These are phyloP conservation scores for Cystoderma amianthinum DNA, from an alignment of 768 basidiomycete genomes.

Conservation along the genomic window DNA sequence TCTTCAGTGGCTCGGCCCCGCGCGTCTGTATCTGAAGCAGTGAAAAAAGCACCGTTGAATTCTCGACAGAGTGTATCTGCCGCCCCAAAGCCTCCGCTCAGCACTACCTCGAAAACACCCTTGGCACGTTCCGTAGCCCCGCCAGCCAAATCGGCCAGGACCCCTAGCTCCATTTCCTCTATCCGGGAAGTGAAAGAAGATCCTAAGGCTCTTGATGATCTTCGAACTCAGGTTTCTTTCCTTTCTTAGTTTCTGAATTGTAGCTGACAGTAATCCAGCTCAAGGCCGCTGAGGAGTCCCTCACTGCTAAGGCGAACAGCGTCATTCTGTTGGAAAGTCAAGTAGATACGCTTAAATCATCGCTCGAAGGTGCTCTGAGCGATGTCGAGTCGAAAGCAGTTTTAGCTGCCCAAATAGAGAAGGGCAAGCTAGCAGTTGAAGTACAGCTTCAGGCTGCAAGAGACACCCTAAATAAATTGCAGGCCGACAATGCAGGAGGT, in stretches of 20 bases:
- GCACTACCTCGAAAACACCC: too few species aligned
- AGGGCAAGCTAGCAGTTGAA: slow-evolving; percentile 42
- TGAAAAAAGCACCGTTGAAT: slow-evolving; percentile 39
- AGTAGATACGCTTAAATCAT: slow-evolving; percentile 39
- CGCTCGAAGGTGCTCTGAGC: slow-evolving; percentile 36
- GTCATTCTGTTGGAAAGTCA: slow-evolving; percentile 49
- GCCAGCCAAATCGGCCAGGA: slow-evolving; percentile 34
- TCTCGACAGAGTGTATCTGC: slow-evolving; percentile 36
- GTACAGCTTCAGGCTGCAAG: slow-evolving; percentile 36
- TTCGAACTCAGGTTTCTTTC: slow-evolving; percentile 52
- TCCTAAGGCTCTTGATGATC: slow-evolving; percentile 43
- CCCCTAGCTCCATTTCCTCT: slow-evolving; percentile 62
- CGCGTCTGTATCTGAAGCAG: slow-evolving; percentile 60
- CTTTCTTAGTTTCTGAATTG: slow-evolving; percentile 1
- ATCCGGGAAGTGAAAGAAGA: slow-evolving; percentile 66
- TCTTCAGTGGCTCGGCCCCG: slow-evolving; percentile 46
- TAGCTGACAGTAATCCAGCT: slow-evolving; percentile 33
- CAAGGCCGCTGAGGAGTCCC: slow-evolving; percentile 44
- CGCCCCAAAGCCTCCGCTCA: slow-evolving; percentile 22
- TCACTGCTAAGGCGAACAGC: slow-evolving; percentile 44
- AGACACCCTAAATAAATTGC: slow-evolving; percentile 29
- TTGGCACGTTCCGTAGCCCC: slow-evolving; percentile 18
- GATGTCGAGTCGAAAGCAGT: slow-evolving; percentile 42
- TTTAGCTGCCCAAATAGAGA: slow-evolving; percentile 37
- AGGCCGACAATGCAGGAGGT: slow-evolving; percentile 20